These are phyloP conservation scores for Solanum boliviense DNA, from an alignment of 257 asterid species.

Conservation along the genomic window DNA sequence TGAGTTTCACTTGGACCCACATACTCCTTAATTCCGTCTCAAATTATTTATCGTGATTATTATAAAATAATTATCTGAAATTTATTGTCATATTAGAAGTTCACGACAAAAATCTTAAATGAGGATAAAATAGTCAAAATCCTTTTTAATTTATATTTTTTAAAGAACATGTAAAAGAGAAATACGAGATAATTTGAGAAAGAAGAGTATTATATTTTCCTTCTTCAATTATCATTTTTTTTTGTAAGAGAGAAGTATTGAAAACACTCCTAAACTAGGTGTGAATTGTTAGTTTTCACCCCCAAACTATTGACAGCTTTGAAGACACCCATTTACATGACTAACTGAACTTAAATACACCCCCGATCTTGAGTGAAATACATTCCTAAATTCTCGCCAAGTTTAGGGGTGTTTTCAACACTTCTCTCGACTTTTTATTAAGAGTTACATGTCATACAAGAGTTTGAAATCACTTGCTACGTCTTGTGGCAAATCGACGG, in stretches of 20 bases:
- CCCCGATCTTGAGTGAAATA: too few species aligned
- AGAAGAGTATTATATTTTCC: background rate
- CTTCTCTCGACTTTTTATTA: too few species aligned
- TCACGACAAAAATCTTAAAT: background rate
- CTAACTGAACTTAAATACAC: too few species aligned
- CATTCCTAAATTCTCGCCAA: too few species aligned
- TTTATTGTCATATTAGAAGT: background rate
- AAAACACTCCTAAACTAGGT: too few species aligned
- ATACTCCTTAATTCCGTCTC: background rate
- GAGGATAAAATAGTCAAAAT: background rate
- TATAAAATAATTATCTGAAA: background rate
- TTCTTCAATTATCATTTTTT: background rate
- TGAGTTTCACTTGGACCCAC: background rate
- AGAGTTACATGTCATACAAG: too few species aligned
- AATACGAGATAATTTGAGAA: background rate
- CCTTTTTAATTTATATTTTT: background rate
- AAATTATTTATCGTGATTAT: background rate
- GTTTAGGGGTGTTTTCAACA: too few species aligned
- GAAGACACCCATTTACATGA: rapidly evolving
- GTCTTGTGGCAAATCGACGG: too few species aligned
- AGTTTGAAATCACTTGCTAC: too few species aligned
- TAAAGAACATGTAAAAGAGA: background rate
- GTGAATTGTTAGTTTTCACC: too few species aligned
- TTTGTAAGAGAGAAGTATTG: too few species aligned
- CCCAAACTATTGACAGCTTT: too few species aligned